phyloP scores from a whole-genome alignment of 306 rosid species.

The Betula pendula region DNA sequence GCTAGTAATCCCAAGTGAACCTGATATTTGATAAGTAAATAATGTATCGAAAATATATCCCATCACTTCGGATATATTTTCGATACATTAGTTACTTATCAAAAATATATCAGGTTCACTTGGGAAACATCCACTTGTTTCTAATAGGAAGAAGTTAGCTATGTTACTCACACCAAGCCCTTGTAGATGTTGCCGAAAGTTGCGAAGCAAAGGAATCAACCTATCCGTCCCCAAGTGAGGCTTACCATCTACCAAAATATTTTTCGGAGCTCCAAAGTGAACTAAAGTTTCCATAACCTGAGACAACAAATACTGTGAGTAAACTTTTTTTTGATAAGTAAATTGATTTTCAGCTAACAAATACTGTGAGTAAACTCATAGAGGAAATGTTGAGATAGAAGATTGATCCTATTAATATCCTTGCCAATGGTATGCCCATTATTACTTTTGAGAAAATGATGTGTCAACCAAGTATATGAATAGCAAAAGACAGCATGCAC shows the following conservation, averaged over 20 bases:
- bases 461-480: neutral
- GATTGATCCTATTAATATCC: neutral
- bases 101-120: too few relatives aligned
- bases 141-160: slow-evolving; percentile 20
- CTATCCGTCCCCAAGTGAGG: slow-evolving; percentile 98
- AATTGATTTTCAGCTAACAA: too few relatives aligned
- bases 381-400: neutral
- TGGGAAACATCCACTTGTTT: slow-evolving; percentile 5
- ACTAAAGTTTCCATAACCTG: slow-evolving; percentile 93
- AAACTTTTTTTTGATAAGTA: too few relatives aligned
- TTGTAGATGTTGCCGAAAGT: slow-evolving; percentile 78
- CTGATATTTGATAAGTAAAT: too few relatives aligned
- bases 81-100: too few relatives aligned
- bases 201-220: slow-evolving; percentile 90
- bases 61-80: too few relatives aligned
- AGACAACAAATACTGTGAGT: slow-evolving; percentile 23
- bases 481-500: neutral
- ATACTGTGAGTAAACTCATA: slow-evolving; percentile 23
- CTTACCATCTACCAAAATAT: slow-evolving; percentile 79
- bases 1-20: slow-evolving; percentile 21
- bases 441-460: neutral
- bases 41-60: too few relatives aligned
- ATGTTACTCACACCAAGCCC: slow-evolving; percentile 77
- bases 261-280: slow-evolving; percentile 87
- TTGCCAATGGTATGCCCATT: neutral